Conservation (phyloP, 2,329 filamentous ascomycete genomes). For the Cladosporium oxysporum region DNA sequence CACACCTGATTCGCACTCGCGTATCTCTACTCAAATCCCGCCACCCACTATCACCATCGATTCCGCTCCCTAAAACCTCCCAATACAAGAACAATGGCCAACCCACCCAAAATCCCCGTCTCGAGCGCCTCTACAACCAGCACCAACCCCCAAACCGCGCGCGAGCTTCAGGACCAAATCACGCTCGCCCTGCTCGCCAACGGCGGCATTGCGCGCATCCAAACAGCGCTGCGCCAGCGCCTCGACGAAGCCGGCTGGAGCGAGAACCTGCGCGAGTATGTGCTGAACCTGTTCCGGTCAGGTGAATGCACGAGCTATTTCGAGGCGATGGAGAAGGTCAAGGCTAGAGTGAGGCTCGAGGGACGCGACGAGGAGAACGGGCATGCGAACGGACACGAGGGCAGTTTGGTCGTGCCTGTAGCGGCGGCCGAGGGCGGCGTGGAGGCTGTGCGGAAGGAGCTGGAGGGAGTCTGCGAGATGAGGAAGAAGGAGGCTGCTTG, state of each 20-base stretch:
- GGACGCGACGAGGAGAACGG: constrained; percentile 29
- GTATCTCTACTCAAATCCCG: neutral
- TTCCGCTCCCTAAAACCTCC: neutral
- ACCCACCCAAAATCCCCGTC: constrained; percentile 37
- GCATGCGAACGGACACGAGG: constrained; percentile 26
- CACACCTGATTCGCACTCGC: neutral
- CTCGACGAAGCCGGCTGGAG: constrained; percentile 62
- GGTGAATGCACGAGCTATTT: constrained; percentile 59
- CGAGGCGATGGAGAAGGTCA: constrained; percentile 56
- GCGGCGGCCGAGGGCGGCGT: constrained; percentile 53
- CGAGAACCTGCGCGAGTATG: constrained; percentile 55
- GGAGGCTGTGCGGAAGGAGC: constrained; percentile 52
- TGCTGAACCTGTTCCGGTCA: constrained; percentile 58
- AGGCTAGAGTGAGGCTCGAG: constrained; percentile 37
- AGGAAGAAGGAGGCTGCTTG: constrained; percentile 37
- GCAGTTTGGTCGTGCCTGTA: constrained; percentile 39
- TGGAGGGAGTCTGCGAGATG: constrained; percentile 53
- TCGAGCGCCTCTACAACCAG: constrained; percentile 45
- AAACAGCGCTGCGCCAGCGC: constrained; percentile 54
- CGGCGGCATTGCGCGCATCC: constrained; percentile 57
- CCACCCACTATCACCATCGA: neutral
- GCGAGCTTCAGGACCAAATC: constrained; percentile 42
- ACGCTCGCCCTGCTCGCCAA: constrained; percentile 49
- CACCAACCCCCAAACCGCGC: constrained; percentile 29
- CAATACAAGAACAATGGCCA: constrained; percentile 15